phyloP scores from a whole-genome alignment of 176 grass and related monocot species.

The Juncus effusus region DNA sequence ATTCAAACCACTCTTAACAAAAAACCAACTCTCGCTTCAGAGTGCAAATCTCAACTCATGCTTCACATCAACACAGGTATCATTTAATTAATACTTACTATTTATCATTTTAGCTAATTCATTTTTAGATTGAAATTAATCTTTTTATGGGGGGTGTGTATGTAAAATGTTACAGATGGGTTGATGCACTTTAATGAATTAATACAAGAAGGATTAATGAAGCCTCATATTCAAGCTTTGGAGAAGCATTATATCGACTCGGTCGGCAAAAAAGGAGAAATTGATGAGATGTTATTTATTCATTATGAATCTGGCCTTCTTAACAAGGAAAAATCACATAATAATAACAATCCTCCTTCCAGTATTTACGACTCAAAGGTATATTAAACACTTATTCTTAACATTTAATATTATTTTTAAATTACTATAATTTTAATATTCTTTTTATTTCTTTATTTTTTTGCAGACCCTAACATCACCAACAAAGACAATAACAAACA shows the following conservation, averaged over 20 bases:
- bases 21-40: slow-evolving; percentile 58
- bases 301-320: slow-evolving; percentile 39
- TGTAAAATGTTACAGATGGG: slow-evolving; percentile 47
- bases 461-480: slow-evolving; percentile 81
- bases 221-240: slow-evolving; percentile 57
- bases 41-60: slow-evolving; percentile 50
- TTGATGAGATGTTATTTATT: slow-evolving; percentile 67
- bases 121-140: slow-evolving; percentile 1
- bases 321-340: slow-evolving; percentile 50
- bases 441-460: slow-evolving; percentile 17
- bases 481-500: slow-evolving; percentile 64
- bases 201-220: slow-evolving; percentile 50
- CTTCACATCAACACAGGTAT: slow-evolving; percentile 77
- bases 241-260: slow-evolving; percentile 50
- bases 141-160: slow-evolving; percentile 5
- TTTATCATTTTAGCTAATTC: slow-evolving; percentile 12
- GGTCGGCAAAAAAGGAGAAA: slow-evolving; percentile 41
- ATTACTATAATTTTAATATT: slow-evolving; percentile 4
- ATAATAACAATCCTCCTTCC: slow-evolving; percentile 17
- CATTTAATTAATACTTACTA: not conserved
- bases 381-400: slow-evolving; percentile 13
- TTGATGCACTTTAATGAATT: slow-evolving; percentile 71
- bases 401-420: not conserved
- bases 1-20: slow-evolving; percentile 53
- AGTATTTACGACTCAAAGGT: slow-evolving; percentile 6